These are phyloP conservation scores for Dendrocalamus sinicus DNA, from an alignment of 176 grass and related monocot species.

Conservation along the genomic window DNA sequence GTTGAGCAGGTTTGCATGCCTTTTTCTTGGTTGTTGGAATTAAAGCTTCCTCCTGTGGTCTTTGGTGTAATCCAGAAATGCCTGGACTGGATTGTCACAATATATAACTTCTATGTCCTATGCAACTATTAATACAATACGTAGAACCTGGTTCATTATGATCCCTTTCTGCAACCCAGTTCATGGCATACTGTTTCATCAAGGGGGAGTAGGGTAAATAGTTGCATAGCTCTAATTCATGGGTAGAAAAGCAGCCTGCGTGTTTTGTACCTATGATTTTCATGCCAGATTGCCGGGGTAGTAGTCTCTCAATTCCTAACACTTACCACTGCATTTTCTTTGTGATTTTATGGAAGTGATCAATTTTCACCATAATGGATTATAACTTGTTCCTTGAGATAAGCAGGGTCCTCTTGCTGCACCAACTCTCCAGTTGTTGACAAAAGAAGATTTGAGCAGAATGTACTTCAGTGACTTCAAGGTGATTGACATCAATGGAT, in stretches of 20 bases:
- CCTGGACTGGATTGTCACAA: background rate
- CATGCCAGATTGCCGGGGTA: background rate
- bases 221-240: background rate
- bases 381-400: slow-evolving; percentile 25
- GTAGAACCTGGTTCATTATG: background rate
- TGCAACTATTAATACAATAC: background rate
- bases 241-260: background rate
- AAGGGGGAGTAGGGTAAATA: background rate
- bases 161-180: background rate
- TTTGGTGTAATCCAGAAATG: slow-evolving; percentile 34
- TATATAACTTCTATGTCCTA: background rate
- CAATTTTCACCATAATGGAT: background rate
- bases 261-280: background rate
- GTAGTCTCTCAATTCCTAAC: background rate
- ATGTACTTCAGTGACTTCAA: slow-evolving; percentile 93
- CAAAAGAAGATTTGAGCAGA: slow-evolving; percentile 94
- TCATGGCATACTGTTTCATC: slow-evolving; percentile 11
- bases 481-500: slow-evolving; percentile 85
- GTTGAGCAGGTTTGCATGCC: slow-evolving; percentile 13
- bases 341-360: background rate
- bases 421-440: slow-evolving; percentile 79
- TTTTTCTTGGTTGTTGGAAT: slow-evolving; percentile 35
- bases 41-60: background rate
- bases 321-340: background rate
- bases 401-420: slow-evolving; percentile 87